Percentiles rank a stretch among this genome's conserved stretches.
Conservation (phyloP, 352 stramenopile genomes). For the Pythium folliculosum region DNA sequence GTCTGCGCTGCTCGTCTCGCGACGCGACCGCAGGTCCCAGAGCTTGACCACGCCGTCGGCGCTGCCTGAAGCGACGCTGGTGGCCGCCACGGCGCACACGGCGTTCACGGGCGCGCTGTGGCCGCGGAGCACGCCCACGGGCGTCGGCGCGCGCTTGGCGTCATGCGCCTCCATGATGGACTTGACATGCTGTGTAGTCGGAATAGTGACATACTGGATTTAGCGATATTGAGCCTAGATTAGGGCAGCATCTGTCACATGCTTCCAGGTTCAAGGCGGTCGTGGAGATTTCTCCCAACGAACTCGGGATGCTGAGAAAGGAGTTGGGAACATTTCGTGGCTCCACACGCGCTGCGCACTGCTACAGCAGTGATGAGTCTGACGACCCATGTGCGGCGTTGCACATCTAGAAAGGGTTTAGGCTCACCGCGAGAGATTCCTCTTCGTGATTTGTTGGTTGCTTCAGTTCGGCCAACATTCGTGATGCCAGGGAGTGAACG, state of each 20-base stretch:
- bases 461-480: slow-evolving; percentile 4
- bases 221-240: background rate
- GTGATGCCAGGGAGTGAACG: background rate
- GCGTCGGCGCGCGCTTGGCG: slow-evolving; percentile 35
- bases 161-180: background rate
- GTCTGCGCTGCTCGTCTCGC: slow-evolving; percentile 37
- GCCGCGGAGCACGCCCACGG: slow-evolving; percentile 66
- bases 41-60: slow-evolving; percentile 74
- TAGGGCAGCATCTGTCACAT: background rate
- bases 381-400: no score
- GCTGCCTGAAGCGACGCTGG: slow-evolving; percentile 46
- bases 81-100: slow-evolving; percentile 48
- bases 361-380: no score
- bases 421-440: background rate
- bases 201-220: slow-evolving; percentile 13
- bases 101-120: slow-evolving; percentile 64
- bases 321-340: no score
- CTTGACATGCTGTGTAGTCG: background rate
- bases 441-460: background rate
- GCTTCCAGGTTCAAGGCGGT: background rate
- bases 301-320: background rate
- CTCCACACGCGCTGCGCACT: no score
- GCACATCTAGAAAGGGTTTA: no score
- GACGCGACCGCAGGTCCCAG: slow-evolving; percentile 66
- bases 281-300: no score